Conservation (phyloP, 2,329 filamentous ascomycete species). For the Cryphonectria radicalis region DNA sequence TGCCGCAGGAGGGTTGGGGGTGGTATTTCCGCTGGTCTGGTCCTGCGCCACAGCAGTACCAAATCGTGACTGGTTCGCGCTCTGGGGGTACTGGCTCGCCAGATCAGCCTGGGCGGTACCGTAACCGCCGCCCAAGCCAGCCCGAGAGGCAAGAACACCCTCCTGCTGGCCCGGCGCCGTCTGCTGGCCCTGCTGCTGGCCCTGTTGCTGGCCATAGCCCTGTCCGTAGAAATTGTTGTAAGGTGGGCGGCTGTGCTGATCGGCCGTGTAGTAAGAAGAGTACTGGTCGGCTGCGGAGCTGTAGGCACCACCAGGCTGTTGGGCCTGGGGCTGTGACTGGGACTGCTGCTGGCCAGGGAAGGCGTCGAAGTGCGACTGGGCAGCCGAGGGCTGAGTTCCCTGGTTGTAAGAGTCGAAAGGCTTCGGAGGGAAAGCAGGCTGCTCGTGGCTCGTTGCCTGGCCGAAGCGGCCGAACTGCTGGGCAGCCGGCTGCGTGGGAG, state of each 20-base stretch:
- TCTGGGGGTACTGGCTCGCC: conserved; percentile 74
- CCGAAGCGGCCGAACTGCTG: conserved; percentile 74
- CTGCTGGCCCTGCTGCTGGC: conserved; percentile 66
- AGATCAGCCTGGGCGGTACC: conserved; percentile 66
- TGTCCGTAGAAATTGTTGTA: conserved; percentile 79
- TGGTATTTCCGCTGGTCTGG: conserved; percentile 87
- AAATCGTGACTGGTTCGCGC: conserved; percentile 67
- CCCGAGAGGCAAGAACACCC: conserved; percentile 32
- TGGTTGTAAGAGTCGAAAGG: conserved; percentile 80
- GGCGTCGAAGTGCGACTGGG: conserved; percentile 63
- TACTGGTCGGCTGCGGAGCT: conserved; percentile 80
- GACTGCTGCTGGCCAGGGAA: conserved; percentile 63
- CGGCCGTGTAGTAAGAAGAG: conserved; percentile 82
- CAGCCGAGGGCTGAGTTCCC: conserved; percentile 46
- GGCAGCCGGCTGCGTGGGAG: conserved; percentile 56
- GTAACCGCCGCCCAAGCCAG: conserved; percentile 78
- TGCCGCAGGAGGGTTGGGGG: conserved; percentile 74
- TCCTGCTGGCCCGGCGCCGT: conserved; percentile 74
- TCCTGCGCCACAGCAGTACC: conserved; percentile 65
- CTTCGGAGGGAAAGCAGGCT: conserved; percentile 70
- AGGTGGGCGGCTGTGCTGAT: conserved; percentile 70
- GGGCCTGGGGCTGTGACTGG: conserved; percentile 60
- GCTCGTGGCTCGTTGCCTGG: conserved; percentile 64
- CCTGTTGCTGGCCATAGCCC: conserved; percentile 60
- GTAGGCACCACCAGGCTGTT: conserved; percentile 67